Percentiles rank a stretch among this genome's conserved stretches.
Conservation (phyloP, 2,329 filamentous ascomycete genomes). For the Metarhizium brunneum region DNA sequence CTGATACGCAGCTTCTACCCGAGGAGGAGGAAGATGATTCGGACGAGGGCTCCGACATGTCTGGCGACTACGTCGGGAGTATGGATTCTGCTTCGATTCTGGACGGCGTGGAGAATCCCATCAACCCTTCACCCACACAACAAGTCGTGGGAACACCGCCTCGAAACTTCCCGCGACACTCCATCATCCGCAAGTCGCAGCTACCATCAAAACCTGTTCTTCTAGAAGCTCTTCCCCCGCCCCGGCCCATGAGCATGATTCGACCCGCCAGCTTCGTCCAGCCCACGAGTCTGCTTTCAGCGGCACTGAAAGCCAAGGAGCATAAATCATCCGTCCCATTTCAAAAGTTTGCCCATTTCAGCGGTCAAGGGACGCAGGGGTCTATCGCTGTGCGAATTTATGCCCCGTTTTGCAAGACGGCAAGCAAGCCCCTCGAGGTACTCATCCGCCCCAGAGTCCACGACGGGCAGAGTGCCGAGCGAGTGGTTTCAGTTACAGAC, state of each 20-base stretch:
- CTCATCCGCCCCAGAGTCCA: conserved; percentile 61
- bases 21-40: conserved; percentile 52
- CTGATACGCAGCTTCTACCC: conserved; percentile 42
- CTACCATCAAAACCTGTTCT: conserved; percentile 46
- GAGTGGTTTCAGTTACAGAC: conserved; percentile 64
- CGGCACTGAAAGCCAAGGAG: conserved; percentile 63
- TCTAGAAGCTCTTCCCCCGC: conserved; percentile 60
- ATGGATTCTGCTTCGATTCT: conserved; percentile 65
- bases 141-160: conserved; percentile 57
- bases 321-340: conserved; percentile 62
- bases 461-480: conserved; percentile 51
- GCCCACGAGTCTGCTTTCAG: conserved; percentile 62
- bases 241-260: conserved; percentile 55
- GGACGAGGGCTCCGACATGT: conserved; percentile 53
- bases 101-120: conserved; percentile 51
- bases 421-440: conserved; percentile 60
- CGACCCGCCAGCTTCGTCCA: conserved; percentile 58
- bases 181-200: conserved; percentile 54
- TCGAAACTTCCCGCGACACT: conserved; percentile 48
- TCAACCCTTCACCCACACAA: conserved; percentile 43
- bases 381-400: conserved; percentile 72
- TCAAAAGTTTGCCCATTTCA: conserved; percentile 66
- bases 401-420: conserved; percentile 57
- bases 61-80: conserved; percentile 56
- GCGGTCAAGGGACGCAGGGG: conserved; percentile 68